Conservation (phyloP, 2,329 filamentous ascomycete species). For the Rhinocladiella mackenziei region DNA sequence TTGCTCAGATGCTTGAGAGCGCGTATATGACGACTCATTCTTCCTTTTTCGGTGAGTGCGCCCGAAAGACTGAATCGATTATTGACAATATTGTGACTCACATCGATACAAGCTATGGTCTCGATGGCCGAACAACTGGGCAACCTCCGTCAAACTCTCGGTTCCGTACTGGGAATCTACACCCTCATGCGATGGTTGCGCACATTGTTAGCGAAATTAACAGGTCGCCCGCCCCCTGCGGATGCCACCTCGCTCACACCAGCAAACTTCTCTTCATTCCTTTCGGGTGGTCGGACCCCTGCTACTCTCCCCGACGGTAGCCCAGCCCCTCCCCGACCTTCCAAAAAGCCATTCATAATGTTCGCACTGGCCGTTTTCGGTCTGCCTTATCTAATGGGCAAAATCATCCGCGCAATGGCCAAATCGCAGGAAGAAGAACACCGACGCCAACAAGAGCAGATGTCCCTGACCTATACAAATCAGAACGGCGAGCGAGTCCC, state of each 20-base stretch:
- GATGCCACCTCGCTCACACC: slow-evolving; percentile 84
- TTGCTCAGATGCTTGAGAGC: slow-evolving; percentile 98
- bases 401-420: slow-evolving; percentile 82
- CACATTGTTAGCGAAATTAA: slow-evolving; percentile 85
- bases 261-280: slow-evolving; percentile 83
- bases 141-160: slow-evolving; percentile 86
- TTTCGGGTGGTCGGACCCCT: slow-evolving; percentile 57
- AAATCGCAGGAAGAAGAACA: slow-evolving; percentile 77
- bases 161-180: slow-evolving; percentile 91
- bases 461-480: slow-evolving; percentile 48
- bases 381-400: slow-evolving; percentile 93
- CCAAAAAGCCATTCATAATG: slow-evolving; percentile 92
- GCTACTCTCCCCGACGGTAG: slow-evolving; percentile 61
- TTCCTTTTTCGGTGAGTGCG: slow-evolving; percentile 82
- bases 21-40: slow-evolving; percentile 99
- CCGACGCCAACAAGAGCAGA: slow-evolving; percentile 46
- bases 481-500: slow-evolving; percentile 40
- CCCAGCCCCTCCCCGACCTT: slow-evolving; percentile 66
- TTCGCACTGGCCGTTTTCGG: slow-evolving; percentile 94
- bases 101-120: slow-evolving; percentile 97
- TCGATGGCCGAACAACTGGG: slow-evolving; percentile 97
- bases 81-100: slow-evolving; percentile 21
- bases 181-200: slow-evolving; percentile 92
- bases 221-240: slow-evolving; percentile 82
- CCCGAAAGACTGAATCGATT: not conserved